These are phyloP conservation scores for Cenchrus americanus DNA, from an alignment of 176 grass and related monocot genomes.

Conservation along the genomic window DNA sequence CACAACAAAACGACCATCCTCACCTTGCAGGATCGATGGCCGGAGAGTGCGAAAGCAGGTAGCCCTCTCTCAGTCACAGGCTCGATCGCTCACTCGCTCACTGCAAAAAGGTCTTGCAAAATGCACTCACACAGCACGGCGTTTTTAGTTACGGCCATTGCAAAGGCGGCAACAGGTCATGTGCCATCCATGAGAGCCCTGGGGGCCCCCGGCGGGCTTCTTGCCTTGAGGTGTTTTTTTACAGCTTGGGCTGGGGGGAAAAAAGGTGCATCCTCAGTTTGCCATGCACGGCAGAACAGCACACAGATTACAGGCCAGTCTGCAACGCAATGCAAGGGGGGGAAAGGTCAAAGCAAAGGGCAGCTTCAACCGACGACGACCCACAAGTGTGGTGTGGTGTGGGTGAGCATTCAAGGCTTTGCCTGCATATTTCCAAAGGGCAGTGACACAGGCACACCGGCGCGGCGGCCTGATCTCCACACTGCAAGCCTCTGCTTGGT, in stretches of 20 bases:
- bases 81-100: neutral
- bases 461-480: neutral
- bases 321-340: neutral
- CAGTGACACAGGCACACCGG: neutral
- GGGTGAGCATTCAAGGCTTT: slow-evolving; percentile 34
- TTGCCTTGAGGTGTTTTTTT: slow-evolving; percentile 6
- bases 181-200: slow-evolving; percentile 15
- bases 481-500: neutral
- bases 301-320: neutral
- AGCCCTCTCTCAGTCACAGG: neutral
- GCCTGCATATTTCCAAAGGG: slow-evolving; percentile 43
- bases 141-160: slow-evolving; percentile 1
- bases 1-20: neutral
- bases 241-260: neutral
- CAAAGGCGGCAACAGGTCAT: neutral
- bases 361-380: slow-evolving; percentile 1
- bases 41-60: neutral
- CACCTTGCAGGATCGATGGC: neutral
- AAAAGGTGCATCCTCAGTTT: neutral
- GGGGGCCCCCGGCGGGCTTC: no score
- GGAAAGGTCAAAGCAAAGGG: slow-evolving; percentile 31
- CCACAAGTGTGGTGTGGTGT: slow-evolving; percentile 27
- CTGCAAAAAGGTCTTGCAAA: neutral
- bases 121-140: neutral
- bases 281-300: neutral